These are phyloP conservation scores for Calvatia gigantea DNA, from an alignment of 768 basidiomycete genomes.

Conservation along the genomic window DNA sequence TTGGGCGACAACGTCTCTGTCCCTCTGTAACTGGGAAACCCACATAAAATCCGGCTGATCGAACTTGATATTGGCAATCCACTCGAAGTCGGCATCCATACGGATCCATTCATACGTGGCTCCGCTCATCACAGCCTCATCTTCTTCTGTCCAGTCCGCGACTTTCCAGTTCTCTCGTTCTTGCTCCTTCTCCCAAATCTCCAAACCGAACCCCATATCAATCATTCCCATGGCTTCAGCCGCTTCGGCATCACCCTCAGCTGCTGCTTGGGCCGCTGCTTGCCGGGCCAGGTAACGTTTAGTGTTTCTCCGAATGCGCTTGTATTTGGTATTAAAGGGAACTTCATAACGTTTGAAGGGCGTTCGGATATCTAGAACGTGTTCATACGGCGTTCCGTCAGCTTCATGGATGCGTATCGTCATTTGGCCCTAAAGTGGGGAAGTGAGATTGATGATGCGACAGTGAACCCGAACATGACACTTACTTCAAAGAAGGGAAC, in stretches of 20 bases:
- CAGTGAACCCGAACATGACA: background rate
- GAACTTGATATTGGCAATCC: slow-evolving; percentile 91
- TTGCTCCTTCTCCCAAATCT: slow-evolving; percentile 94
- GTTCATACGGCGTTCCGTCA: slow-evolving; percentile 98
- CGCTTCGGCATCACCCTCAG: slow-evolving; percentile 88
- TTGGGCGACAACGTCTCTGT: slow-evolving; percentile 96
- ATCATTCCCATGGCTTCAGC: slow-evolving; percentile 92
- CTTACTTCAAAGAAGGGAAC: slow-evolving; percentile 85
- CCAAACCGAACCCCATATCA: slow-evolving; percentile 90
- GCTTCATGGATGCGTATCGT: slow-evolving; percentile 99
- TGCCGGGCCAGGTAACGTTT: slow-evolving; percentile 94
- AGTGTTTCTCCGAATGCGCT: slow-evolving; percentile 91
- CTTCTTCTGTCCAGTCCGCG: slow-evolving; percentile 96
- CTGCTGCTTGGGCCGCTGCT: slow-evolving; percentile 89
- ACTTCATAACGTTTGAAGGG: slow-evolving; percentile 94
- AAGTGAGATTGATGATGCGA: slow-evolving; percentile 1
- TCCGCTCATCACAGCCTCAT: slow-evolving; percentile 88
- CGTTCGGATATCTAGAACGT: slow-evolving; percentile 87
- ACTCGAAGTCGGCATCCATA: slow-evolving; percentile 98
- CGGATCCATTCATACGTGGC: slow-evolving; percentile 99
- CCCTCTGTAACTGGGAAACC: slow-evolving; percentile 93
- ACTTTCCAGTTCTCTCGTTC: slow-evolving; percentile 95
- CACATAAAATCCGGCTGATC: slow-evolving; percentile 99
- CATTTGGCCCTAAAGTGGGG: slow-evolving; percentile 78
- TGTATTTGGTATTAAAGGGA: slow-evolving; percentile 98